A percentile compares a stretch with the other conserved stretches of the same genome.
Conservation (phyloP, 805 yeast genomes). For the Ogataea pini region DNA sequence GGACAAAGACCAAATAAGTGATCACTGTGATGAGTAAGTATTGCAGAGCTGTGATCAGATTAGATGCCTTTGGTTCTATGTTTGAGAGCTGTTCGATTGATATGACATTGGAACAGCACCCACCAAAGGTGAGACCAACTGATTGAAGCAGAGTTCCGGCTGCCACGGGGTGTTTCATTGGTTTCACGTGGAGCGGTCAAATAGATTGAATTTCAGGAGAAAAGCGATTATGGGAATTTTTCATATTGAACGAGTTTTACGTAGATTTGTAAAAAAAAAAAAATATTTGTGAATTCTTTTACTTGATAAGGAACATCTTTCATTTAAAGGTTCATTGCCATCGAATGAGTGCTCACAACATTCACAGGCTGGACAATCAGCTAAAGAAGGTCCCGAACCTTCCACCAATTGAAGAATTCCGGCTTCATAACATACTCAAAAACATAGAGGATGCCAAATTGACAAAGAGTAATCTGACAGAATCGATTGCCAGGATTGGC, state of each 20-base stretch:
- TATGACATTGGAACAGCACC: constrained; percentile 72
- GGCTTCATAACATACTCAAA: constrained; percentile 26
- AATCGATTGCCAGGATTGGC: constrained; percentile 26
- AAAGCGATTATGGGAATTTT: background rate
- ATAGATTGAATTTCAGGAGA: no score
- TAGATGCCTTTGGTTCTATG: constrained; percentile 41
- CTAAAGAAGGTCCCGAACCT: constrained; percentile 13
- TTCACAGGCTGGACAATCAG: background rate
- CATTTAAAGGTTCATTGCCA: background rate
- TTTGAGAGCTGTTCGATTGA: constrained; percentile 57
- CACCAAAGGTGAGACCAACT: constrained; percentile 54
- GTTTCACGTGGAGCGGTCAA: background rate
- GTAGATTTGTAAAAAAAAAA: background rate
- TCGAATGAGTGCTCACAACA: background rate
- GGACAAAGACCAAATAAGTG: constrained; percentile 40
- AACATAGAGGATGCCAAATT: constrained; percentile 26
- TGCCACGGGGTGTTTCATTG: constrained; percentile 1
- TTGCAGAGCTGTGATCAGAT: constrained; percentile 58
- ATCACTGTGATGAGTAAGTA: constrained; percentile 52
- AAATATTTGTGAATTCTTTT: background rate
- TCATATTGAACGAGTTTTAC: background rate
- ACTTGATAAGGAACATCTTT: background rate
- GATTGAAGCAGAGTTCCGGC: constrained; percentile 2
- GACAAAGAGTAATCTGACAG: constrained; percentile 23
- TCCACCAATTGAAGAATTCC: constrained; percentile 33